Base-by-base conservation (phyloP, 2,329 filamentous ascomycete species). In the Fusarium solani-melongenae region DNA sequence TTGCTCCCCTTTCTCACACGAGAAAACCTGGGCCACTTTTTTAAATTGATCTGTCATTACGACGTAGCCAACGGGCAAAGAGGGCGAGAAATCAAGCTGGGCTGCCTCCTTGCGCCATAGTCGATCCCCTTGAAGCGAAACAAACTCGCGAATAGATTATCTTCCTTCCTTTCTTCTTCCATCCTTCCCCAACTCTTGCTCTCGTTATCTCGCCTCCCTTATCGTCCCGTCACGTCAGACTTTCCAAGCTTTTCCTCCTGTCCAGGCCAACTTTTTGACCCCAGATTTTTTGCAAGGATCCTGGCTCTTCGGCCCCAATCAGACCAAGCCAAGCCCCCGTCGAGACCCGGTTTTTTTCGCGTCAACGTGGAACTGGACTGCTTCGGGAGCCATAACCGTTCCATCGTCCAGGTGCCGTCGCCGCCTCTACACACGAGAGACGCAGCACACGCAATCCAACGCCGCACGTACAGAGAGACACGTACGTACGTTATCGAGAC, bases 311-410 rank as follows among this genome's bases (percentile, higher is more conserved):
- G 62, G 68, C 44, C 49, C 71, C 71, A 73, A 73, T 46, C 44
- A 24, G 15, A 31, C 36, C 53, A 61, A 70, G 60, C 58, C 71
- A 24, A 73, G 59, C 56, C 71, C 71, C 41, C 53, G 65, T 27
- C 60, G 41, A 73, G 71, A 29, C 71, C 72, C 72, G 51, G 41
- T 74, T 64, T 72, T 74, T 66, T 70, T 72, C 65, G 69, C 71
- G 64, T 74, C 72, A 72, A 74, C 72, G 69, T 74, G 71, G 71
- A 62, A 74, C 64, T 68, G 22, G 22, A 39, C 55, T 44, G 44
- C 67, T 72, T 74, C 69, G 69, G 71, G 62, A 74, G 56, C 71
- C 58, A 44, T 69, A 72, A 74, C 71, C 72, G 68, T 69, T 74
- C 44, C 44, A 49, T 49, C 44, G 68, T 74, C 71, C 64, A 69